Conservation (phyloP, 23 red algal species). For the Gracilaria domingensis region DNA sequence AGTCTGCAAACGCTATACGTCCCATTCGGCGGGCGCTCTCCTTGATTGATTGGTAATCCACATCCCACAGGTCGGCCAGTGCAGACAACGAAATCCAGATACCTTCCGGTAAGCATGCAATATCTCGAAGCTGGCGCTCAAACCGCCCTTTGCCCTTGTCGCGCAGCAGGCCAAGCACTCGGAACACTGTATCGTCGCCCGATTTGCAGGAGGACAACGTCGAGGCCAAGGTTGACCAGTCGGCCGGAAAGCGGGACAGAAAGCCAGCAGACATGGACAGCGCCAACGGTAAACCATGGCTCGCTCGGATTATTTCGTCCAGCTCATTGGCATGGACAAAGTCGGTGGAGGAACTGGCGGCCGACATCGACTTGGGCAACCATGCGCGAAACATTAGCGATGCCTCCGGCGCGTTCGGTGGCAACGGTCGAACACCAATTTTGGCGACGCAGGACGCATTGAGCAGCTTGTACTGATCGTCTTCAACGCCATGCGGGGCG, state of each 20-base stretch:
- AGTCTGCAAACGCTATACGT: constrained; percentile 65
- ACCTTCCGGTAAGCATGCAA: constrained; percentile 54
- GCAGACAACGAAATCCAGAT: constrained; percentile 65
- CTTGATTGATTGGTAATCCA: constrained; percentile 59
- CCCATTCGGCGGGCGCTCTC: constrained; percentile 50
- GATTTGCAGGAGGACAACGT: not conserved
- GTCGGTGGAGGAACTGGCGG: not conserved
- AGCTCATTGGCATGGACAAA: constrained; percentile 7
- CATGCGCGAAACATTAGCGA: constrained; percentile 39
- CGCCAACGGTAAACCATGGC: constrained; percentile 49
- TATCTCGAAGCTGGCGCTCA: constrained; percentile 41
- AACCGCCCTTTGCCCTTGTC: constrained; percentile 39
- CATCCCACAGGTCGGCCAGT: constrained; percentile 63
- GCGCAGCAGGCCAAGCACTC: constrained; percentile 32
- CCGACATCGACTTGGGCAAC: constrained; percentile 10
- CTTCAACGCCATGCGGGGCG: constrained; percentile 8
- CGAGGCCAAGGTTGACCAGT: constrained; percentile 23
- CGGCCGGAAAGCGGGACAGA: constrained; percentile 28
- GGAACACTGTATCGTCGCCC: constrained; percentile 43
- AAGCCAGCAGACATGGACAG: constrained; percentile 63
- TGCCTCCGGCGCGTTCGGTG: constrained; percentile 1
- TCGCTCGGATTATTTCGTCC: constrained; percentile 24
- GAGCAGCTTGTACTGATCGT: not conserved
- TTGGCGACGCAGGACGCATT: constrained; percentile 2
- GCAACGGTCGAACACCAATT: constrained; percentile 9